Percentiles rank a stretch among this genome's conserved stretches.
Evolutionary conservation across 1,284 basidiomycete genomes (phyloP).

Genomic region (Moniliophthora roreri): DNA sequence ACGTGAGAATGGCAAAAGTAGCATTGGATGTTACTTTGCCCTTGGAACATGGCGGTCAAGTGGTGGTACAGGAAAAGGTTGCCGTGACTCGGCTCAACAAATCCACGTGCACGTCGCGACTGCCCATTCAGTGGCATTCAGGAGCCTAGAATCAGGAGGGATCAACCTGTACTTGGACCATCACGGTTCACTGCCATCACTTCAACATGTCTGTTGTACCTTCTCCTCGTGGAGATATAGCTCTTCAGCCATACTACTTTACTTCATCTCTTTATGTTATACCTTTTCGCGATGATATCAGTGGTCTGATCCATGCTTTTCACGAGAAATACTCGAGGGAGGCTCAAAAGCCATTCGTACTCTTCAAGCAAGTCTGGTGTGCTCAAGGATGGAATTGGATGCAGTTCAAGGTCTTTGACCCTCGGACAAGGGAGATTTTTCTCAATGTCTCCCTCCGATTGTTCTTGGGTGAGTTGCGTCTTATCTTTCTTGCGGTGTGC

Average conservation of each 20-base stretch:
- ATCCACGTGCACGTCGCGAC: not conserved
- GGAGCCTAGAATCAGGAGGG: too few species aligned
- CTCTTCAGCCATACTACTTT: constrained; percentile 72
- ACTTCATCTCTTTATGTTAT: constrained; percentile 71
- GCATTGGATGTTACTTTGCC: constrained; percentile 44
- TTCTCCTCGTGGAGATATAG: constrained; percentile 53
- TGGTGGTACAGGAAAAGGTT: not conserved
- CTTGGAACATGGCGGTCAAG: constrained; percentile 31
- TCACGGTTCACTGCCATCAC: not conserved
- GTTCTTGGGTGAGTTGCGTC: constrained; percentile 55
- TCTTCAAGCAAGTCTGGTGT: constrained; percentile 72
- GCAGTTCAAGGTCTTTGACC: constrained; percentile 70
- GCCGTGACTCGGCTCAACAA: too few species aligned
- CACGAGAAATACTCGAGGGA: constrained; percentile 40
- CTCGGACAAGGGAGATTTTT: constrained; percentile 59
- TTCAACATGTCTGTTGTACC: constrained; percentile 42
- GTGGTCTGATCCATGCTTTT: constrained; percentile 47
- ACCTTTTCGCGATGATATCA: constrained; percentile 65
- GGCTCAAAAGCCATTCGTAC: constrained; percentile 50
- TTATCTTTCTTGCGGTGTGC: not conserved
- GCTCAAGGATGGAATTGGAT: constrained; percentile 69
- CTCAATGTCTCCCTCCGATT: constrained; percentile 56
- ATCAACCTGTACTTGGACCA: too few species aligned
- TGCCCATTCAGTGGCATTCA: not conserved
- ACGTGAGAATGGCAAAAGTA: constrained; percentile 65